Evolutionary conservation across 768 basidiomycete species (phyloP).

Genomic region (Dacryopinax spathularia): DNA sequence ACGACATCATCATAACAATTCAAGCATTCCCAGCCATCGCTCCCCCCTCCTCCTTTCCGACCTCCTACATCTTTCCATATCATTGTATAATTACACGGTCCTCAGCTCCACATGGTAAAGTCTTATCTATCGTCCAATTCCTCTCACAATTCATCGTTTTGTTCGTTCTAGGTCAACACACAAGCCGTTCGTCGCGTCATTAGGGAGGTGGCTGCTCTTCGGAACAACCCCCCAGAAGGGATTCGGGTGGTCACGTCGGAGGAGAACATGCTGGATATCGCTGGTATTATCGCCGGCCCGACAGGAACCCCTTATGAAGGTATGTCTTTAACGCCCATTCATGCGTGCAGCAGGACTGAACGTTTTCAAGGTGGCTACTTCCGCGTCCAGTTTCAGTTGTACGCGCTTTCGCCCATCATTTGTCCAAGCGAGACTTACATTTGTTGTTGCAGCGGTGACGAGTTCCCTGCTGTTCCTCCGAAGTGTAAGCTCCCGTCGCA

Average conservation of each 20-base stretch:
- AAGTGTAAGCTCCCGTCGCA: conserved; percentile 51
- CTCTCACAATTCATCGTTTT: neutral
- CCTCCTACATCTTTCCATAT: neutral
- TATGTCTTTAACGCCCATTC: neutral
- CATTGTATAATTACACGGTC: conserved; percentile 10
- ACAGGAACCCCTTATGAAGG: conserved; percentile 56
- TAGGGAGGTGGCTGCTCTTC: conserved; percentile 27
- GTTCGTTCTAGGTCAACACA: neutral
- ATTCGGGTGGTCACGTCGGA: conserved; percentile 76
- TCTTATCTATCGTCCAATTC: neutral
- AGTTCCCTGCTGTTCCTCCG: conserved; percentile 86
- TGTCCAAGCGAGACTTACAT: neutral
- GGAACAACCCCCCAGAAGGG: conserved; percentile 77
- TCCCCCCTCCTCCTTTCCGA: conserved; percentile 1
- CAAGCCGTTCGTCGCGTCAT: neutral
- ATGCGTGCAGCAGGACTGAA: neutral
- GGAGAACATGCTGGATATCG: conserved; percentile 76
- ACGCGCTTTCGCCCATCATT: conserved; percentile 23
- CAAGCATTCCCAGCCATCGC: neutral
- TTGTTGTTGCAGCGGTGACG: conserved; percentile 29
- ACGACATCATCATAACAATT: neutral
- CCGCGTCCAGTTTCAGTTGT: conserved; percentile 64
- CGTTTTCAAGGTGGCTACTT: conserved; percentile 43
- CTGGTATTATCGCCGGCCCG: conserved; percentile 79
- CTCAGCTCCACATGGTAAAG: neutral